phyloP scores from a whole-genome alignment of 2,329 filamentous ascomycete genomes.

The Colletotrichum horii region DNA sequence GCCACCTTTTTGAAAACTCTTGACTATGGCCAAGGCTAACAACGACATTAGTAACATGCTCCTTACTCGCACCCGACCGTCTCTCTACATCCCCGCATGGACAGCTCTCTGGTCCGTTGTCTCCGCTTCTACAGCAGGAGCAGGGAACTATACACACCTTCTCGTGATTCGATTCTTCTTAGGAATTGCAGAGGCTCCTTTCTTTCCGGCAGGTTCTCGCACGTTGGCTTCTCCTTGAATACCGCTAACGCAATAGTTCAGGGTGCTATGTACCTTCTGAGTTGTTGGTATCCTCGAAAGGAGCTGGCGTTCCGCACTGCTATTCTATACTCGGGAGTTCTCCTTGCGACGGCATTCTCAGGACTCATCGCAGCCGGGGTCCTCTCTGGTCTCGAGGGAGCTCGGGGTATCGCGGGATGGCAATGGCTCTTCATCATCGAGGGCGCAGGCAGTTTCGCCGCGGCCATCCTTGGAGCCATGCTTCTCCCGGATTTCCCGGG shows the following conservation, averaged over 20 bases:
- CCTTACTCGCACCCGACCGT: constrained; percentile 12
- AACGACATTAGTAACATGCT: constrained; percentile 20
- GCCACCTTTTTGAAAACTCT: not conserved
- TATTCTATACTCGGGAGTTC: not conserved
- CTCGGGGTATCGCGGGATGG: not conserved
- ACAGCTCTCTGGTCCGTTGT: not conserved
- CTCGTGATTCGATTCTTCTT: constrained; percentile 3
- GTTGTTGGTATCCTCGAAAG: constrained; percentile 71
- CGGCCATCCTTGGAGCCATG: not conserved
- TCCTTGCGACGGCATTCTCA: not conserved
- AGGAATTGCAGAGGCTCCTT: not conserved
- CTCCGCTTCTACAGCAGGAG: not conserved
- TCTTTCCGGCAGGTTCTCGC: not conserved
- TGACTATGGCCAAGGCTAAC: not conserved
- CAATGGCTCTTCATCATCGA: constrained; percentile 1
- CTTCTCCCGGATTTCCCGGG: constrained; percentile 7
- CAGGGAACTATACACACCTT: not conserved
- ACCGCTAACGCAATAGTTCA: not conserved
- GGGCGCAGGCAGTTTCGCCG: not conserved
- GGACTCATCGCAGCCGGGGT: constrained; percentile 24
- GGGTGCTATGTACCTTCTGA: constrained; percentile 56
- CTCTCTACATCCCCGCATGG: constrained; percentile 22
- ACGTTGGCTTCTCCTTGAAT: not conserved
- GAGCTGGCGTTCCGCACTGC: constrained; percentile 62
- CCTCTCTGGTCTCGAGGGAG: not conserved